Base-by-base conservation (phyloP, 2,329 filamentous ascomycete genomes). In the Diplocarpon mali region DNA sequence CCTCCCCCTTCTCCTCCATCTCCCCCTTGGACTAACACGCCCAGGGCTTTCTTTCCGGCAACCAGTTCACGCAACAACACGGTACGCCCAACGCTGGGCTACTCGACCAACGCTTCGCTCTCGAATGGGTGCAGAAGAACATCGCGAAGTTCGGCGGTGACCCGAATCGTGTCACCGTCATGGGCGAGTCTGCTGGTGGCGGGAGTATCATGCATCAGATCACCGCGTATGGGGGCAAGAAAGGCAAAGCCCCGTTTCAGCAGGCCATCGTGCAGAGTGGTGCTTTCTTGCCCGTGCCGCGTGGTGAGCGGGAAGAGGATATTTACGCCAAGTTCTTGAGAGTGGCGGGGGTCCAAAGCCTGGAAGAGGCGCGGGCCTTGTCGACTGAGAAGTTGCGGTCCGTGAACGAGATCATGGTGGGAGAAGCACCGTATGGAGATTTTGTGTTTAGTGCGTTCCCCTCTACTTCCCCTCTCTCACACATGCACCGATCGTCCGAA, bases 101-200 rank as follows among this genome's bases (percentile, higher is more conserved):
- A 0, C 62, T 68, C 42, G 73, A 78, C 47, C 75, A 78, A 54
- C 65, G 71, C 11, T 62, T 75, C 17, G 72, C 72, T 16, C 61
- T 80, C 5, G 62, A 76, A 51, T 80, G 76, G 76, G 67, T 78
- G 2, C 67, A 72, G 44, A 55, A 68, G 34, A 61, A 75, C 50
- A 75, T 76, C 38, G 60, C 68, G 50, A 57, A 66, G 10, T 78
- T 78, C 51, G 73, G 75, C 3, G 74, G 74, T 12, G 68, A 76
- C 55, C 60, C 65, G 0, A 57, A 63, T 2, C 61, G 64, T 14
- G 66, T 76, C 27, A 75, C 71, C 0, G 62, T 74, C 10, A 63
- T 72, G 35, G 71, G 71, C 8, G 60, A 70, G 45, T 70, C 66
- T 11, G 70, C 72, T 8, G 72, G 73, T 15, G 72, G 65, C 4